These are phyloP conservation scores for Chrysoporthe austroafricana DNA, from an alignment of 2,329 filamentous ascomycete species.

Conservation along the genomic window DNA sequence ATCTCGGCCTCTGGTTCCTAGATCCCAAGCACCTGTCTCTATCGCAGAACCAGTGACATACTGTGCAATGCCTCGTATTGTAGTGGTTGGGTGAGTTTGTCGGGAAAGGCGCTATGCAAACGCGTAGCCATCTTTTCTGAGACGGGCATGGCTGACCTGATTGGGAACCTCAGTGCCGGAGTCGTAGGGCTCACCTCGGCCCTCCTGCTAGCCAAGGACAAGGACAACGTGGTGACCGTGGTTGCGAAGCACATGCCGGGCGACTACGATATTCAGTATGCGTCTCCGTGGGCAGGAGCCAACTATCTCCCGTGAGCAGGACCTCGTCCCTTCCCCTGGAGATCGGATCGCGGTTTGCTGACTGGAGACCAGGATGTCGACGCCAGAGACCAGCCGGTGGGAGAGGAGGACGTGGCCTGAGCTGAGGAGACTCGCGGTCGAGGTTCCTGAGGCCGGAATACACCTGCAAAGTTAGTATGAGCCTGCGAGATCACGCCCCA, in stretches of 20 bases:
- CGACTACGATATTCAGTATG: constrained; percentile 89
- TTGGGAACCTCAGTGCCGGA: constrained; percentile 43
- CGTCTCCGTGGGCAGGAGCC: constrained; percentile 86
- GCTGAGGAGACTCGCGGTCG: constrained; percentile 60
- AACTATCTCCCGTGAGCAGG: constrained; percentile 71
- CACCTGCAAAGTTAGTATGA: constrained; percentile 64
- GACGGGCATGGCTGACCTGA: background rate
- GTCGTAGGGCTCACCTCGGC: constrained; percentile 57
- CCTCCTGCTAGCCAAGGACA: constrained; percentile 50
- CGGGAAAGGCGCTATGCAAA: no score
- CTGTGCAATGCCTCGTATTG: constrained; percentile 41
- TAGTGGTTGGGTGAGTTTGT: constrained; percentile 42
- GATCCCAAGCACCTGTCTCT: background rate
- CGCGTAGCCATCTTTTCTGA: background rate
- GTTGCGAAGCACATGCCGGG: constrained; percentile 85
- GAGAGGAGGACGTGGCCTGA: constrained; percentile 69
- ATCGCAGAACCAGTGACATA: background rate
- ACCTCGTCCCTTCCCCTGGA: constrained; percentile 11
- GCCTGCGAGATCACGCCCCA: no score
- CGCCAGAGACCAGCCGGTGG: constrained; percentile 52
- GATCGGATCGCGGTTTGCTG: background rate
- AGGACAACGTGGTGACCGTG: constrained; percentile 45
- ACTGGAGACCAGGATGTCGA: constrained; percentile 47
- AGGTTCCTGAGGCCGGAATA: constrained; percentile 77
- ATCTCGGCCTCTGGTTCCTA: background rate